Base-by-base conservation (phyloP, 116 monocot genomes). In the Phalaenopsis hybrid region DNA sequence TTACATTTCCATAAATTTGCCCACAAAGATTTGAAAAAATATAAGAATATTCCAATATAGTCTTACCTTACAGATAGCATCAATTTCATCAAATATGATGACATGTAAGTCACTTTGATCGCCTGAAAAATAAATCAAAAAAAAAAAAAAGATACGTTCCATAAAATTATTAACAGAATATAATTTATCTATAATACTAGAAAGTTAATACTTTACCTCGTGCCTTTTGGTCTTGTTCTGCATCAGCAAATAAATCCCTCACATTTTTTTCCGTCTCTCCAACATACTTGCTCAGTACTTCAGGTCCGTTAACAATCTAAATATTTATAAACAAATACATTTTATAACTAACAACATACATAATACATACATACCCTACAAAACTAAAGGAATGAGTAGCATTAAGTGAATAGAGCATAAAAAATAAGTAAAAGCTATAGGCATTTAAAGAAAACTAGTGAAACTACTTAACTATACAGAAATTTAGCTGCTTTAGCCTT, bases 241-340 rank as follows among this genome's bases (percentile, higher is more conserved):
- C 99, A 92, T 99, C 99, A 80, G 99, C 95, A 95, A 99, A 99
- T 85, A 99, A 90, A 88, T 99, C 99, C 84, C 99, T 95, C 70
- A 99, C 99, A 86, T 99, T 99, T 83, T 99, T 99, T 84, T 99
- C 99, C 45, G 99, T 95, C 86, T 99, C 99, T 84, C 99, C 95
- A 82, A 99, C 99, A 91, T 87, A 99, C 65, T 95, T 99, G 89
- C 99, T 99, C 45, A 99, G 79, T 18, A 99, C 99, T 92, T 99
- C 99, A 88, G 99, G 99, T 20, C 99, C 99, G 91, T 99, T 99
- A 69, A 99, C 93, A 93, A 99, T 93, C 99, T 99, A 85, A 74
- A 75, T 76, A 10, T 50, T 79, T 81, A 78, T 0, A 49, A 69
- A 80, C 49, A 57, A 1, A 31, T 8, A 65, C 18, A n/a, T 20